Evolutionary conservation across 257 asterid genomes (phyloP), one percentile per base, ranked within the genome.

Genomic region (Sherardia arvensis): DNA sequence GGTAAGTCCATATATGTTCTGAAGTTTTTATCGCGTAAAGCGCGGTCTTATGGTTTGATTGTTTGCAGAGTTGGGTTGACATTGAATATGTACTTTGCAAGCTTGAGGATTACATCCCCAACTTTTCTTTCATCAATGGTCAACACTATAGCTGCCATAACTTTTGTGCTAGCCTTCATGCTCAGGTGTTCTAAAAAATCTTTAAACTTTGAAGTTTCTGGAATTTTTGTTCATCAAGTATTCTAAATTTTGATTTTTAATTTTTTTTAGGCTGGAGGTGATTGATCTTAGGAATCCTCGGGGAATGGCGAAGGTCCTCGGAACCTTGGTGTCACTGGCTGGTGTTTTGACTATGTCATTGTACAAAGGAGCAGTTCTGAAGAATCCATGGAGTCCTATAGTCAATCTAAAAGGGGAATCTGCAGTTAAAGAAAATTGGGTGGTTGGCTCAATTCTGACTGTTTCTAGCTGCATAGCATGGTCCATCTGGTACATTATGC

Each of bases 401-500:
- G 47, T 89, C 59, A 80, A 77, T 69, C 49, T 82, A 27, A 59
- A 56, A 55, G 85, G 86, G 17, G 71, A 73, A 34, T 53, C 65
- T 15, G 76, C 10, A 30, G 28, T 77, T 11, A 80, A 89, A 1
- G 78, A 76, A 58, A 61, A 76, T 55, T 89, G 95, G 96, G 27
- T 86, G 68, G 81, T 76, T 69, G 91, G 89, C 38, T 83, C 86
- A 3, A 65, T 83, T 55, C 84, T 86, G 53, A 69, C 82, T 21
- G 67, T 76, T 18, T 74, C 82, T 14, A 88, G 96, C 84, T 86
- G 96, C 76, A 69, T 88, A 36, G 69, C 85, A 20, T 86, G 86
- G 88, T 81, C 95, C 53, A 62, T 83, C 14, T 69, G 85, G 86
- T 86, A 79, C 77, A 86, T 84, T 62, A 86, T 84, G 93, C 95